A percentile compares a stretch with the other conserved stretches of the same genome.
Evolutionary conservation across 1,284 basidiomycete genomes (phyloP).

Genomic region (Ceratobasidium sp.): DNA sequence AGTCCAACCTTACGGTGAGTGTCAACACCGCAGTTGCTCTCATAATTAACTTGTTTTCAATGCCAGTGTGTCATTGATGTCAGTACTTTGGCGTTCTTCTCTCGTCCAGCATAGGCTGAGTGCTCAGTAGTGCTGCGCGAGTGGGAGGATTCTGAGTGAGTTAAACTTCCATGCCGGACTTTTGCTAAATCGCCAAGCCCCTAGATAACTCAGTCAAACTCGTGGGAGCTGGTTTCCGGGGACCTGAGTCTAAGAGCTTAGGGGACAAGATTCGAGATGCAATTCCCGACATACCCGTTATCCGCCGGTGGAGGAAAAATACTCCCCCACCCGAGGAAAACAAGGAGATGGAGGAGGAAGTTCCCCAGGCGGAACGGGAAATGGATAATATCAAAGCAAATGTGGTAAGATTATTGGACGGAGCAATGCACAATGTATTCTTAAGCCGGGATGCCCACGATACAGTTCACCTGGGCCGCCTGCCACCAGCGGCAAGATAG

Average conservation of each 20-base stretch:
- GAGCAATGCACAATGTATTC: too few relatives aligned
- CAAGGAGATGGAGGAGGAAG: neutral
- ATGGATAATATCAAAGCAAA: conserved; percentile 3
- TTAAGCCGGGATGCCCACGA: neutral
- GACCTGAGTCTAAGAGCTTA: neutral
- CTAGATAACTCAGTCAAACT: conserved; percentile 2
- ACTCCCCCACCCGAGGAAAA: too few relatives aligned
- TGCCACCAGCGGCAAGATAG: conserved; percentile 8
- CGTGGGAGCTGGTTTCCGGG: neutral
- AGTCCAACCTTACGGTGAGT: neutral
- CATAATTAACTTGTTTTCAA: neutral
- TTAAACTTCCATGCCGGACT: neutral
- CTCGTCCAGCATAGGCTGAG: neutral
- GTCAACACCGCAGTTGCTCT: neutral
- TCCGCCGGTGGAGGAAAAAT: too few relatives aligned
- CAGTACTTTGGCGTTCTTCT: neutral
- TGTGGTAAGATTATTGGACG: neutral
- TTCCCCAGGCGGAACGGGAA: neutral
- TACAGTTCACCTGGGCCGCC: neutral
- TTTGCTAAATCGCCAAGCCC: neutral
- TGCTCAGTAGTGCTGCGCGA: neutral
- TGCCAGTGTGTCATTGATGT: conserved; percentile 6
- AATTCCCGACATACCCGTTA: too few relatives aligned
- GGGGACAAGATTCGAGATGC: neutral
- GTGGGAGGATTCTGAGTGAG: conserved; percentile 8